Conservation (phyloP, 2,329 filamentous ascomycete species). For the Sarocladium kiliense region DNA sequence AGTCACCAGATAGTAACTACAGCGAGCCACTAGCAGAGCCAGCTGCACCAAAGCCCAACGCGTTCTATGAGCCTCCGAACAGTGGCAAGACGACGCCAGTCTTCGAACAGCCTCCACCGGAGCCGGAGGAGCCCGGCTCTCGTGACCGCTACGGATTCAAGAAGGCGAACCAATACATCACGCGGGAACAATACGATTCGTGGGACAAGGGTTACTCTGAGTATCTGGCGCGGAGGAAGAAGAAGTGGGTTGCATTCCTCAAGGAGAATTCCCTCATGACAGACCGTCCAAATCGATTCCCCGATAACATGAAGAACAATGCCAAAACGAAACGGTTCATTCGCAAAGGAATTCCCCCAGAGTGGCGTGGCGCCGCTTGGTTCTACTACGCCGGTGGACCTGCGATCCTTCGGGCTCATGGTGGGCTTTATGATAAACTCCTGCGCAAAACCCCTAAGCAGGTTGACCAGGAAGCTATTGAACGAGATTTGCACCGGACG, state of each 20-base stretch:
- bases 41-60: constrained; percentile 19
- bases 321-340: constrained; percentile 86
- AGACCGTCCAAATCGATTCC: constrained; percentile 70
- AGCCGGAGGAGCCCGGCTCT: constrained; percentile 42
- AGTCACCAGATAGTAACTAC: neutral
- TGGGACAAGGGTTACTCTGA: constrained; percentile 75
- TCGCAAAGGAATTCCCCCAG: constrained; percentile 87
- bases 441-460: constrained; percentile 60
- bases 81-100: constrained; percentile 1
- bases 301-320: constrained; percentile 52
- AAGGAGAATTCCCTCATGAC: constrained; percentile 71
- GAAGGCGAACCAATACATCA: constrained; percentile 77
- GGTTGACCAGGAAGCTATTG: constrained; percentile 82
- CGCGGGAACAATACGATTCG: constrained; percentile 68
- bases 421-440: constrained; percentile 70
- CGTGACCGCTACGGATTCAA: constrained; percentile 91
- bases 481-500: constrained; percentile 87
- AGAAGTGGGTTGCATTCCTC: constrained; percentile 78
- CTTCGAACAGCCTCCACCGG: constrained; percentile 11
- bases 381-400: constrained; percentile 93
- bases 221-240: constrained; percentile 67
- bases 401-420: constrained; percentile 68
- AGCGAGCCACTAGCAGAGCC: constrained; percentile 11
- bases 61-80: constrained; percentile 18
- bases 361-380: constrained; percentile 94